These are phyloP conservation scores for Arabidopsis arenosa DNA, from an alignment of 345 rosid species.

Conservation along the genomic window DNA sequence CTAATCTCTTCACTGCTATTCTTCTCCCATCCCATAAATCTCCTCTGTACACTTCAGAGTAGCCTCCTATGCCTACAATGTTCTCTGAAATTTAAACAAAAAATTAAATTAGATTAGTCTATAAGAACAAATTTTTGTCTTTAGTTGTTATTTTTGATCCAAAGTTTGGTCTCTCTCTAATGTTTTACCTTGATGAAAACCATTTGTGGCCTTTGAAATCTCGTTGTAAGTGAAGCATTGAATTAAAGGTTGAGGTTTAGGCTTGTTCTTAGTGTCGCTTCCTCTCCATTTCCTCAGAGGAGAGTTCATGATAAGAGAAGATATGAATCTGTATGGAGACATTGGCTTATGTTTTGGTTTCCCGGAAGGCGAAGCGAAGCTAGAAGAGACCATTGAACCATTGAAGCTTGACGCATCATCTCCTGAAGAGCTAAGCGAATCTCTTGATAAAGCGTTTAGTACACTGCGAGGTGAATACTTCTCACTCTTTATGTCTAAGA, in stretches of 20 bases:
- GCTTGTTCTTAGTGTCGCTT: constrained; percentile 38
- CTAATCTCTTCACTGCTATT: constrained; percentile 84
- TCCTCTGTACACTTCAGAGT: constrained; percentile 92
- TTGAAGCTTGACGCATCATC: constrained; percentile 60
- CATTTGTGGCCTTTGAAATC: constrained; percentile 72
- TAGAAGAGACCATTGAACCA: constrained; percentile 55
- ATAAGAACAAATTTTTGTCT: background rate
- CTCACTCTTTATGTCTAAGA: constrained; percentile 34
- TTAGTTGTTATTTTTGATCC: background rate
- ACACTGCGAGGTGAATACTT: constrained; percentile 68
- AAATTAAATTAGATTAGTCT: background rate
- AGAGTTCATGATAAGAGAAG: constrained; percentile 58
- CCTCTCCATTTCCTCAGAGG: constrained; percentile 59
- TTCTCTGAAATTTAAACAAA: constrained; percentile 54
- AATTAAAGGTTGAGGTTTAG: constrained; percentile 58
- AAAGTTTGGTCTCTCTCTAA: background rate
- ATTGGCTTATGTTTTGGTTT: constrained; percentile 48
- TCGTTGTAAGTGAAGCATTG: constrained; percentile 76
- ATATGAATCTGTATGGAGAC: constrained; percentile 57
- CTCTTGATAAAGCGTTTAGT: constrained; percentile 55
- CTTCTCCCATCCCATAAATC: constrained; percentile 71
- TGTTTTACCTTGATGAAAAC: constrained; percentile 66
- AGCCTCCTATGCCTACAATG: constrained; percentile 83
- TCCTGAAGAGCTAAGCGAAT: constrained; percentile 58
- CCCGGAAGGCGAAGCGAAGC: constrained; percentile 46